Conservation (phyloP, 352 stramenopile genomes). For the Thalassiosira ordinaria region DNA sequence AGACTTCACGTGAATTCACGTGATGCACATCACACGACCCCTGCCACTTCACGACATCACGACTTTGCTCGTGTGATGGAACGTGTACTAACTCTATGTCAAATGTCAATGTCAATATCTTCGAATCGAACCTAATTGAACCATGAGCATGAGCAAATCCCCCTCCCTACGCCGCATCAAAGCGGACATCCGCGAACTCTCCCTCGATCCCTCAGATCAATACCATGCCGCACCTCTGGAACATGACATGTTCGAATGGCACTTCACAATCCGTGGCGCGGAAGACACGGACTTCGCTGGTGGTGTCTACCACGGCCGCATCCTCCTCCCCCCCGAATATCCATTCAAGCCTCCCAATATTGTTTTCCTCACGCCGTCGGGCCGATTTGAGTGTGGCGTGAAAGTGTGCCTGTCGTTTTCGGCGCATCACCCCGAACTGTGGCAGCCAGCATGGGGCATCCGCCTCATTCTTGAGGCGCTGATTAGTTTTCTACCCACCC, state of each 20-base stretch:
- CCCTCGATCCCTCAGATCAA: slow-evolving; percentile 85
- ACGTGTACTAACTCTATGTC: no score
- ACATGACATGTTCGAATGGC: slow-evolving; percentile 90
- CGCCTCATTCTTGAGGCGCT: slow-evolving; percentile 97
- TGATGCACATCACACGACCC: no score
- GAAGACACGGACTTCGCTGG: slow-evolving; percentile 95
- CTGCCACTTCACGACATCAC: no score
- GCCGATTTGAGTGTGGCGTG: slow-evolving; percentile 95
- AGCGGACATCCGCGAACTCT: slow-evolving; percentile 88
- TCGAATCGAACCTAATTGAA: no score
- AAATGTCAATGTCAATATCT: no score
- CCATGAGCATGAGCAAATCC: slow-evolving; percentile 80
- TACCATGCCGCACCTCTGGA: slow-evolving; percentile 87
- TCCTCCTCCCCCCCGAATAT: slow-evolving; percentile 88
- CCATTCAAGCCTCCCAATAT: slow-evolving; percentile 95
- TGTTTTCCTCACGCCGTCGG: slow-evolving; percentile 96
- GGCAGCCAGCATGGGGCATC: slow-evolving; percentile 93
- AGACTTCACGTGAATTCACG: no score
- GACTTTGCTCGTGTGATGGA: no score
- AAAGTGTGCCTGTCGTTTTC: slow-evolving; percentile 99
- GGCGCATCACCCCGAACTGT: slow-evolving; percentile 97
- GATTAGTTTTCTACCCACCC: slow-evolving; percentile 96
- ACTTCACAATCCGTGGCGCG: slow-evolving; percentile 98
- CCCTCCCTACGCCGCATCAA: slow-evolving; percentile 81
- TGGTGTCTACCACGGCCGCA: slow-evolving; percentile 97